Evolutionary conservation across 768 basidiomycete genomes (phyloP), one percentile per base, ranked within the genome.

Genomic region (Ramaria rubella): DNA sequence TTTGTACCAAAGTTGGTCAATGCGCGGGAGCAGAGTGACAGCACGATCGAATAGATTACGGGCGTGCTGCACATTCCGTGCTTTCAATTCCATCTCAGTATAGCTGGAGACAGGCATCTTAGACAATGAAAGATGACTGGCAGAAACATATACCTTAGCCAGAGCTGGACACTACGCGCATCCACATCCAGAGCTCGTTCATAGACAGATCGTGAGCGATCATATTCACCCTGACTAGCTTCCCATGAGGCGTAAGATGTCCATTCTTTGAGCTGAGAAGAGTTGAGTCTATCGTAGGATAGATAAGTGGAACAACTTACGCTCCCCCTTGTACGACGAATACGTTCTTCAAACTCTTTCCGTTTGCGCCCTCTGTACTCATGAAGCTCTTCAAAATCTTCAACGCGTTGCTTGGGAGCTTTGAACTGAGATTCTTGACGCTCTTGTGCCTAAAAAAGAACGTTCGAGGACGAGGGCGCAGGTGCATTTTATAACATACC

Each of bases 1-100:
- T 70, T 97, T 97, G 81, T 98, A 98, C 96, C 96, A 98, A 6
- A 99, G 79, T 67, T 95, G 89, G 69, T 99, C 94, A 49, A 99
- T 85, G 44, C 96, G 86, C 9, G 96, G 96, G 24, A 99, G 84
- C 1, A 98, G 79, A 5, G 95, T 99, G 60, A 99, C 94, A 2
- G 94, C 93, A 61, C 96, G 84, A 75, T 99, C 96, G 69, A 91
- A 98, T 23, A 98, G 79, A 72, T 99, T 99, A 50, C 96, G 86
- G 0, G 96, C 86, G 63, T 98, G 96, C 65, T 95, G 90, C 52
- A 99, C 91, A 65, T 99, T 98, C 60, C 96, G 90, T 5, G 90
- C 88, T 72, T 98, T 98, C 62, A 99, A 81, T 70, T 99, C 96
- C 89, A 94, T 93, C 70, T 99, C 95, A 5, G 90, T 87, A 38